Conservation (phyloP, 768 basidiomycete genomes). For the Kwoniella newhampshirensis region DNA sequence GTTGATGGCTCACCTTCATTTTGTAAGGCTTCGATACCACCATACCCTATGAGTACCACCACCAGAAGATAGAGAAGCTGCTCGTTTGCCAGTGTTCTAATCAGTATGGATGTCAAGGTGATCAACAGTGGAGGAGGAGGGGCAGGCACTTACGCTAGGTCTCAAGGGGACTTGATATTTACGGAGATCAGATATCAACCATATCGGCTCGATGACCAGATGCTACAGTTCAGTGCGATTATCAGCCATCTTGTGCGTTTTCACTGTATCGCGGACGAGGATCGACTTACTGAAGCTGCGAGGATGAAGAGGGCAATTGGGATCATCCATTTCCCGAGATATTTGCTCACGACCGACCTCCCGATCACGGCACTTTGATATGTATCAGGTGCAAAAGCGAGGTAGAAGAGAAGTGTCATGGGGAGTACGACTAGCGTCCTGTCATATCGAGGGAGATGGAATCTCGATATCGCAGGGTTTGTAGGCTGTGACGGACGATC, state of each 20-base stretch:
- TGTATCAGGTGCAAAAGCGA: constrained; percentile 2
- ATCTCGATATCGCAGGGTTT: constrained; percentile 12
- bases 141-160: constrained; percentile 10
- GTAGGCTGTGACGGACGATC: too few species aligned
- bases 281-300: constrained; percentile 8
- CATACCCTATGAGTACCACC: constrained; percentile 14
- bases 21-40: constrained; percentile 15
- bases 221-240: constrained; percentile 1
- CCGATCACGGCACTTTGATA: constrained; percentile 1
- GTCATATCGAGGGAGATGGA: constrained; percentile 4
- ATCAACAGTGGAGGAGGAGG: not conserved
- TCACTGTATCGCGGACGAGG: not conserved
- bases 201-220: constrained; percentile 11
- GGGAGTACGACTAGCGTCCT: constrained; percentile 2
- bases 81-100: not conserved
- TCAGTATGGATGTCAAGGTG: not conserved
- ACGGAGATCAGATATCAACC: constrained; percentile 1
- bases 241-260: too few species aligned
- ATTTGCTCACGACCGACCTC: constrained; percentile 4
- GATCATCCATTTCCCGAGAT: constrained; percentile 13
- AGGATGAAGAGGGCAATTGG: constrained; percentile 8
- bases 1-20: constrained; percentile 8
- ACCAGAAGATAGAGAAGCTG: constrained; percentile 11
- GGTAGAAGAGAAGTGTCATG: constrained; percentile 11
- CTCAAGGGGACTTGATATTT: constrained; percentile 7